phyloP scores from a whole-genome alignment of 2,329 filamentous ascomycete species.

The Pestalotiopsis sp. region DNA sequence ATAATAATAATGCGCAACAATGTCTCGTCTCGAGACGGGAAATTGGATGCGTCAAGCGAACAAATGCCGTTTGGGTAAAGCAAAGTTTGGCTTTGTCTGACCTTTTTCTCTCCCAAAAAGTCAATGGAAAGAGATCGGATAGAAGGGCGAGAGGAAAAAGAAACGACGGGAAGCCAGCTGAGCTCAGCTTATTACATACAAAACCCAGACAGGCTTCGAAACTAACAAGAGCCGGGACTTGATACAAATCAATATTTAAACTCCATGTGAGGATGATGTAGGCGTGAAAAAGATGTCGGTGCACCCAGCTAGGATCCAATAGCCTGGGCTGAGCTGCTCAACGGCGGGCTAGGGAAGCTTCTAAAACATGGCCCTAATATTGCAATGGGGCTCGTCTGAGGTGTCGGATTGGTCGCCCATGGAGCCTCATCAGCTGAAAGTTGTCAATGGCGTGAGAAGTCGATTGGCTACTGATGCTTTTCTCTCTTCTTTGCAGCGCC shows the following conservation, averaged over 20 bases:
- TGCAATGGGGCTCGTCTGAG: constrained; percentile 2
- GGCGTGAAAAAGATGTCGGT: neutral
- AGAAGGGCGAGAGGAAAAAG: neutral
- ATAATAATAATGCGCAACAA: neutral
- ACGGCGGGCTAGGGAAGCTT: constrained; percentile 1
- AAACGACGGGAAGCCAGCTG: neutral
- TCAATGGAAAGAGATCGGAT: neutral
- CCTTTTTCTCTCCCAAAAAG: neutral
- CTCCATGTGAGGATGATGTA: neutral
- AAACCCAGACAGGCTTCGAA: neutral
- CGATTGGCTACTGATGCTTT: neutral
- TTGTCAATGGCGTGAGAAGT: neutral
- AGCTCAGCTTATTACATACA: constrained; percentile 1
- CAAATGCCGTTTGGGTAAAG: neutral
- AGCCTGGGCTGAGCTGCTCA: neutral
- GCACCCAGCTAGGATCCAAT: constrained; percentile 7
- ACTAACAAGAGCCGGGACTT: neutral
- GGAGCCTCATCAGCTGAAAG: constrained; percentile 1
- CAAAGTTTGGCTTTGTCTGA: neutral
- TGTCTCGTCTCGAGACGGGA: neutral
- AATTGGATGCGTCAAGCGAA: neutral
- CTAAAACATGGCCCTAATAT: constrained; percentile 6
- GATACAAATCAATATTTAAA: constrained; percentile 9
- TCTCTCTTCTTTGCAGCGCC: neutral
- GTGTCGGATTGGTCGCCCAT: neutral